Base-by-base conservation (phyloP, 2,329 filamentous ascomycete genomes). In the Apiospora malaysiana region DNA sequence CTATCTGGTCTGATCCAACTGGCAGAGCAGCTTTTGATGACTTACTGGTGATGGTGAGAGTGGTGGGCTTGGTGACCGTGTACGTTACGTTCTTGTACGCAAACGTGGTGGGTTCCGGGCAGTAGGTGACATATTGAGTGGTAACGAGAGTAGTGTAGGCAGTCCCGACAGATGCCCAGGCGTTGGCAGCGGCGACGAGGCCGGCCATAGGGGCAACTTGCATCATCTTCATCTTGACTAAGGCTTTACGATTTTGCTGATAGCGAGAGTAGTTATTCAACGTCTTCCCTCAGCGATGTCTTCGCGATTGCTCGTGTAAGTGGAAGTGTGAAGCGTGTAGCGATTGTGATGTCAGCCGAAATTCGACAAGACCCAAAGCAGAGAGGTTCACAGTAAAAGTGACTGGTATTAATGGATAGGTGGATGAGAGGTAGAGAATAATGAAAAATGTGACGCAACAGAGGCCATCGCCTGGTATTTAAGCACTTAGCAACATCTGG, bases 11-110 rank as follows among this genome's bases (percentile, higher is more conserved):
- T 66, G 40, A 37, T 18, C 21, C n/a, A 69, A 42, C 8, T 6
- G 27, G 10, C 18, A 9, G 4, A 14, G 45, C 25, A 16, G 40
- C 46, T 6, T 37, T 59, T 59, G 68, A 59, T 40, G 40, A 76
- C 83, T 76, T 77, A 85, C 83, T 83, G 69, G 82, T 84, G 74
- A 86, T 78, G 73, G 84, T 86, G 70, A 86, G 69, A 56, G 81
- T 84, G 45, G 82, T 83, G 40, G 80, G 78, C 72, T 78, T 73
- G 25, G 81, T 84, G 71, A 81, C 83, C 40, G 82, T 86, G 76
- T 84, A 84, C 68, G 85, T 86, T 69, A 81, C 78, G 71, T 82
- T 82, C 70, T 80, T 79, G 75, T 80, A 79, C 43, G 81, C 76
- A 71, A 82, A 80, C 43, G 84, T 81, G 68, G 81, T 82, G 18